Percentiles rank a stretch among this genome's conserved stretches.
phyloP scores from a whole-genome alignment of 2,329 filamentous ascomycete genomes.

The Zymoseptoria crescenta region DNA sequence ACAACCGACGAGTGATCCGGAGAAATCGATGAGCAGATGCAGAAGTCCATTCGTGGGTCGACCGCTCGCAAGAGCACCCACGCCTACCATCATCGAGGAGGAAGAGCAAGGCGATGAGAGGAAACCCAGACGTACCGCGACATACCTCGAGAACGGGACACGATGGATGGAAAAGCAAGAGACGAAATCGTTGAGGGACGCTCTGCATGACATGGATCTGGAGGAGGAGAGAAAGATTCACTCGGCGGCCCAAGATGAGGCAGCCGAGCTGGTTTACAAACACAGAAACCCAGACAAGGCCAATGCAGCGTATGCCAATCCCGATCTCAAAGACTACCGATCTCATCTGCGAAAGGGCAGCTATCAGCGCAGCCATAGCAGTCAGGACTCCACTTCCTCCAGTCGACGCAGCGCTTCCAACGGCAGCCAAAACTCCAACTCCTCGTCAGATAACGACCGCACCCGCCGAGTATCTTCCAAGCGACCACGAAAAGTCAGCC shows the following conservation, averaged over 20 bases:
- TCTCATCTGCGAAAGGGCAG: conserved; percentile 63
- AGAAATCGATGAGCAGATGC: conserved; percentile 4
- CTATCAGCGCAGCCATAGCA: conserved; percentile 51
- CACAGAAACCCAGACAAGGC: conserved; percentile 64
- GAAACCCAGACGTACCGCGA: conserved; percentile 51
- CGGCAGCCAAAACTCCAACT: conserved; percentile 10
- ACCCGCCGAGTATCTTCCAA: conserved; percentile 11
- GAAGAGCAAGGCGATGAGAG: conserved; percentile 25
- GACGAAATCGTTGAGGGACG: conserved; percentile 59
- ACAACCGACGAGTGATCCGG: conserved; percentile 17
- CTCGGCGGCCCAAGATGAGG: conserved; percentile 65
- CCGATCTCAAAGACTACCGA: conserved; percentile 47
- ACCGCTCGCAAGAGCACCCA: conserved; percentile 24
- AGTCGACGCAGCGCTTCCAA: conserved; percentile 13
- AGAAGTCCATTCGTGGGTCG: conserved; percentile 26
- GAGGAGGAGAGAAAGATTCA: conserved; percentile 58
- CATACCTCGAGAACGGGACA: conserved; percentile 65
- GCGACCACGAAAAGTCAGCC: conserved; percentile 13
- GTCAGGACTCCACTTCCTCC: conserved; percentile 12
- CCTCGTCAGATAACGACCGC: background rate
- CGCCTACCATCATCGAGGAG: conserved; percentile 2
- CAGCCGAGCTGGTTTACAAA: conserved; percentile 69
- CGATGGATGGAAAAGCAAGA: conserved; percentile 79
- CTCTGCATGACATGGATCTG: conserved; percentile 66
- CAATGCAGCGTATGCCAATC: conserved; percentile 31